A percentile compares a stretch with the other conserved stretches of the same genome.
These are phyloP conservation scores for Saturnispora sekii DNA, from an alignment of 805 yeast species.

Conservation along the genomic window DNA sequence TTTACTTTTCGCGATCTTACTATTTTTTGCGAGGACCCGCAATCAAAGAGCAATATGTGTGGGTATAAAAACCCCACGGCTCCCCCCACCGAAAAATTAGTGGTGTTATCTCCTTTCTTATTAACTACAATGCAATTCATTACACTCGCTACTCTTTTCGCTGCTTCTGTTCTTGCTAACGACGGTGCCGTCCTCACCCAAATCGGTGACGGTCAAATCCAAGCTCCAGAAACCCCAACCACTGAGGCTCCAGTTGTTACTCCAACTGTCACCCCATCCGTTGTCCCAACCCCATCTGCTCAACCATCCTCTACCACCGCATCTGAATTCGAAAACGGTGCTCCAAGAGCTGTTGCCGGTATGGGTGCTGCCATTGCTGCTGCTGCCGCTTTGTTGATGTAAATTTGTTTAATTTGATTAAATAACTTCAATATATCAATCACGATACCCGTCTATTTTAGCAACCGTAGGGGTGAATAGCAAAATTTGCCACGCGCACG, in stretches of 20 bases:
- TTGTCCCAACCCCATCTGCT: constrained; percentile 40
- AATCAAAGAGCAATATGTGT: too few species aligned
- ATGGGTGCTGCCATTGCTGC: constrained; percentile 23
- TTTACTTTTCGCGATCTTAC: not conserved
- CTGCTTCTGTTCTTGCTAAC: constrained; percentile 24
- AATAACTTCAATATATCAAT: not conserved
- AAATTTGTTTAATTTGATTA: constrained; percentile 5
- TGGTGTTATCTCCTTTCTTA: constrained; percentile 5
- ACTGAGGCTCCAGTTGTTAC: constrained; percentile 4
- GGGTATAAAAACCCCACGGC: not conserved
- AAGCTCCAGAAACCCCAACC: constrained; percentile 24
- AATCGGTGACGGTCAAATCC: constrained; percentile 55
- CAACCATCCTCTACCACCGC: constrained; percentile 11
- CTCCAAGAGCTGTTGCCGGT: constrained; percentile 17
- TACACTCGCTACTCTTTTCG: constrained; percentile 15
- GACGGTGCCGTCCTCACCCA: constrained; percentile 37
- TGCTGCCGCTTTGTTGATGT: constrained; percentile 23
- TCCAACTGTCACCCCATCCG: constrained; percentile 7
- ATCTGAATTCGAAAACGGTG: constrained; percentile 17
- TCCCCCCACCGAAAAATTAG: not conserved
- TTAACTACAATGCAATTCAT: constrained; percentile 16
- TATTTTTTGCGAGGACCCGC: too few species aligned
- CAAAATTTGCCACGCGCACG: too few species aligned
- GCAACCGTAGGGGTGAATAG: too few species aligned
- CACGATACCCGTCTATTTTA: not conserved